Evolutionary conservation across 2,329 filamentous ascomycete species (phyloP).

Genomic region (Botrytis cinerea): DNA sequence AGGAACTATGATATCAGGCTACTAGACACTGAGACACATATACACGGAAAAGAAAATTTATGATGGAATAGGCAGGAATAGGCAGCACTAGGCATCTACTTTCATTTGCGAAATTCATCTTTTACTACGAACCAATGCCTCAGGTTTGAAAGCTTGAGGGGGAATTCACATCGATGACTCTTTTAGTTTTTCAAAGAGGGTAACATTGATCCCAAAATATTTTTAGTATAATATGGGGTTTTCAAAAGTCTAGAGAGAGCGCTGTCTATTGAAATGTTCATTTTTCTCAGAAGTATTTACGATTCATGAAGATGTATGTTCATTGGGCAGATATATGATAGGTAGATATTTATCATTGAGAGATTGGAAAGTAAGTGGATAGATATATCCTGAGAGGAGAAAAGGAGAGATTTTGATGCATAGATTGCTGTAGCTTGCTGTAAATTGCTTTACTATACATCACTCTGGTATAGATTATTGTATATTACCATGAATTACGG

Average conservation of each 20-base stretch:
- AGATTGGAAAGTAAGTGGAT: not conserved
- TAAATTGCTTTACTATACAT: not conserved
- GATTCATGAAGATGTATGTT: not conserved
- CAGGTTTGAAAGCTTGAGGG: not conserved
- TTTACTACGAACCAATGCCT: not conserved
- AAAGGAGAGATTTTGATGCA: not conserved
- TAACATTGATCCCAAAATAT: not conserved
- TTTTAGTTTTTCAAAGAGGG: not conserved
- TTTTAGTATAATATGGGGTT: not conserved
- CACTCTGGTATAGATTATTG: not conserved
- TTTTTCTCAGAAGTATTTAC: not conserved
- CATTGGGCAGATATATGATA: not conserved
- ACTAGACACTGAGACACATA: not conserved
- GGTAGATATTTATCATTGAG: not conserved
- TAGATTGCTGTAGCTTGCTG: not conserved
- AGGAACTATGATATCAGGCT: not conserved
- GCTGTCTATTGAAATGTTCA: accelerated
- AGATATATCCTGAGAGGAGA: not conserved
- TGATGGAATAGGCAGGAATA: not conserved
- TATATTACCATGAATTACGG: not conserved
- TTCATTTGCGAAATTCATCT: not conserved
- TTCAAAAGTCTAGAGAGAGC: no score
- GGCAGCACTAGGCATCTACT: not conserved
- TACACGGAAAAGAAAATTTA: not conserved
- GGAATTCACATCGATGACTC: no score